Base-by-base conservation (phyloP, 768 basidiomycete genomes). In the Boletus rubescentipes region DNA sequence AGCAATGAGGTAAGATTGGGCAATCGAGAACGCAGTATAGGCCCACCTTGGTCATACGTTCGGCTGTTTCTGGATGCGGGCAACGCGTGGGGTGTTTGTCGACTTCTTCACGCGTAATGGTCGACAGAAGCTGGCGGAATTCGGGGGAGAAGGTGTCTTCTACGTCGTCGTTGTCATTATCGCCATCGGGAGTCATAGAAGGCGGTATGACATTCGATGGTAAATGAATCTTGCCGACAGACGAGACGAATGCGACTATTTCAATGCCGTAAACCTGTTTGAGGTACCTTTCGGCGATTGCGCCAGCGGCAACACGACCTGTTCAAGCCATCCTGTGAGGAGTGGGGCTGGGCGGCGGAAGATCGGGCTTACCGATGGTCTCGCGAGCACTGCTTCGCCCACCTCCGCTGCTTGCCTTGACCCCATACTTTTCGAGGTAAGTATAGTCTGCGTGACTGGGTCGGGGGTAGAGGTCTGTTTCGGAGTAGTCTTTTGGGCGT, bases 371-470 rank as follows among this genome's bases (percentile, higher is more conserved):
- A 87, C 96, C 96, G 64, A 98, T 93, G 26, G 97, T 98, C 75
- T 99, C 97, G 26, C 97, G 85, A 39, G 97, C 97, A 66, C 89
- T 92, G 63, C 91, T 92, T 18, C 97, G 79, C 7, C 97, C 97
- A 43, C 97, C 97, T 35, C 97, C 97, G 55, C 89, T 92, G 78
- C 91, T 93, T 1, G 97, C 97, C 77, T 98, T 98, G 71, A 98
- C 73, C 30, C 94, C 94, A 68, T 98, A 99, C 65, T 99, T 99
- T 62, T 93, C 86, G 53, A 98, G 84, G 72, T 99, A 99, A 15
- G 97, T 99, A 71, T 89, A 97, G 71, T 99, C 97, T 12, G 97
- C 97, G 65, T 99, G 97, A 60, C 90, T 93, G 29, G 97, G 97
- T 20, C 97, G 87, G 31, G 97, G 97, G 77, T 93, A 99, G 49